Base-by-base conservation (phyloP, 176 grass and related monocot species). In the Panicum miliaceum region DNA sequence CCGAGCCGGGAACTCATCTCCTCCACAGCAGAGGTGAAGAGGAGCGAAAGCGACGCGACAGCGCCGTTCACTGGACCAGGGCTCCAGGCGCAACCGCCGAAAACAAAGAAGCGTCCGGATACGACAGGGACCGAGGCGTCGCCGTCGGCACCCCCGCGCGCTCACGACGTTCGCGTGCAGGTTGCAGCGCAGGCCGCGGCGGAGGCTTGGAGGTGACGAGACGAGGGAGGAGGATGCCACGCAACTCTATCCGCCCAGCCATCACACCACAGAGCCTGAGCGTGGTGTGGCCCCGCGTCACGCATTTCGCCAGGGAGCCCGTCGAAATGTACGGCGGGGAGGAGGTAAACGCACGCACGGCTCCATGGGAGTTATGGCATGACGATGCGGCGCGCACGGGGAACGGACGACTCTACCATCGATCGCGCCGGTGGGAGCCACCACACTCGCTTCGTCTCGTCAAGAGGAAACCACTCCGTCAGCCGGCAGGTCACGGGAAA, bases 191-290 rank as follows among this genome's bases (percentile, higher is more conserved):
- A 41, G 5, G 13, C 61, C 18, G 63, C 16, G 22, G 0, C 3
- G 51, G 7, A 14, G 20, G 64, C 22, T 64, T 22, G 18, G 10
- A 50, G 53, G 46, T 25, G 34, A 36, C 19, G 73, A 23, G 40
- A 25, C 19, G 54, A 58, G 2, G 29, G 29, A 32, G 40, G 3
- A 11, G 9, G 43, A 53, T 29, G 50, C 50, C 60, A 45, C 7
- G 27, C 79, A 81, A 56, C 35, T 54, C 40, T 80, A 84, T 79
- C 81, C 67, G 76, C 37, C 58, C 81, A 63, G 40, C 63, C 18
- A 34, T 57, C 72, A 52, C 74, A 65, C 72, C 79, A n/a, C n/a
- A 7, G 23, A 52, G 25, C n/a, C 48, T 32, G 29, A 37, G 75
- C 3, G 20, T 47, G 3, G 42, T 1, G 19, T 16, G 0, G 11